Base-by-base conservation (phyloP, 1,284 basidiomycete species). In the Farysia itapuensis region DNA sequence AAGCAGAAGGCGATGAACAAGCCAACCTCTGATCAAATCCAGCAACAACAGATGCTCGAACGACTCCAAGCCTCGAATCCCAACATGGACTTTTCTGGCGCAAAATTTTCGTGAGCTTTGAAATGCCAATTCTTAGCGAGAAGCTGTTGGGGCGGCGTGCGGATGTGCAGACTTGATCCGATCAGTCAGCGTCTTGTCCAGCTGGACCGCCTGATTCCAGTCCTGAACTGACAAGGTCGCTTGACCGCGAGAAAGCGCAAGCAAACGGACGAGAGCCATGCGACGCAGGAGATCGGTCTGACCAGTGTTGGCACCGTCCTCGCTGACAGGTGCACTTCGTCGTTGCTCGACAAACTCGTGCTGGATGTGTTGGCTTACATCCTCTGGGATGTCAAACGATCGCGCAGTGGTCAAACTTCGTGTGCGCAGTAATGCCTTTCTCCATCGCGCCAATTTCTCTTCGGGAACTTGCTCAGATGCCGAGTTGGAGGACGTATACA, bases 1-100 rank as follows among this genome's bases (percentile, higher is more conserved):
- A 89, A 92, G 72, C 94, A 97, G 78, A 95, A 91, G 82, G 90
- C 93, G 86, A 85, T 95, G 83, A 93, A 93, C 56, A 90, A 90
- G 72, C 94, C 78, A 7, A 77, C 77, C 0, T 77, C 77, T 2
- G 78, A 79, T 37, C 60, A 72, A 44, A 29, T 58, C 21, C 70
- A 67, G 42, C 64, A 72, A 33, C 53, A 65, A 26, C 58, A 70
- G 35, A 58, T 70, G 57, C 41, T 64, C 15, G 61, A 56, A 8
- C 60, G 60, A 16, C 44, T 64, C 13, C 46, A 46, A 14, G 44
- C 46, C 4, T 43, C 56, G 30, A 64, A 64, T 40, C 61, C 61
- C 32, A 39, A 52, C 40, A 47, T 64, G 21, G 57, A 64, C 49
- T 60, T 64, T 26, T 56, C 56, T 21, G 53, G 53, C 30, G 50